Evolutionary conservation across 495 filamentous ascomycete species (phyloP), one percentile per base, ranked within the genome.

Genomic region (Chaetomidium leptoderma): DNA sequence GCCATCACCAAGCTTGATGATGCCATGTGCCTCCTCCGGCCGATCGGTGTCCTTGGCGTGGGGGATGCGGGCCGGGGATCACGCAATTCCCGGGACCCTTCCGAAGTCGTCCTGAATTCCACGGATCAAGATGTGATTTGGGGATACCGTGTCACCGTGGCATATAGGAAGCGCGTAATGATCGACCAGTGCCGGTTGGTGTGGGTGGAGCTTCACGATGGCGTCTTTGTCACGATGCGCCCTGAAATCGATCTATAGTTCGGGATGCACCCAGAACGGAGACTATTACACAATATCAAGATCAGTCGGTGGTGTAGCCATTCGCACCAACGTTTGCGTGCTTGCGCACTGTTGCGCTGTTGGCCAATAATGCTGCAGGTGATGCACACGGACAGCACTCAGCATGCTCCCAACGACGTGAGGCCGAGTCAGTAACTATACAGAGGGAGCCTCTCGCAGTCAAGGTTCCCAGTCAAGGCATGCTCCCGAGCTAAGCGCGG

Each of bases 31-130:
- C 13, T 21, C 37, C 47, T 46, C 45, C 46, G 21, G 50, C 26
- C 52, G 53, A 60, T 50, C 42, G 42, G 27, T 23, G 17, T 13
- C 29, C 61, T 63, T 63, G 61, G 57, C 57, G 61, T 60, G 61
- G 61, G 61, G 57, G 59, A 57, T 37, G 54, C 32, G 54, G 39
- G 46, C n/a, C 47, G 39, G 26, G 33, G 43, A 57, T 49, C 44
- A 37, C 46, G 44, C 44, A 58, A 58, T 58, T n/a, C 36, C 27
- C 53, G 23, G 4, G 24, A 1, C 19, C 13, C n/a, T 16, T 9
- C 51, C 26, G 36, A 39, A n/a, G 11, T 1, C 39, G 35, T 23
- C 39, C 16, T n/a, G 13, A 30, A 30, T 46, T 3, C 8, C 24
- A 17, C 44, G 17, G 44, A 46, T 46, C 14, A 3, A 11, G 24